phyloP scores from a whole-genome alignment of 2,329 filamentous ascomycete genomes.

The Bipolaris zeicola region DNA sequence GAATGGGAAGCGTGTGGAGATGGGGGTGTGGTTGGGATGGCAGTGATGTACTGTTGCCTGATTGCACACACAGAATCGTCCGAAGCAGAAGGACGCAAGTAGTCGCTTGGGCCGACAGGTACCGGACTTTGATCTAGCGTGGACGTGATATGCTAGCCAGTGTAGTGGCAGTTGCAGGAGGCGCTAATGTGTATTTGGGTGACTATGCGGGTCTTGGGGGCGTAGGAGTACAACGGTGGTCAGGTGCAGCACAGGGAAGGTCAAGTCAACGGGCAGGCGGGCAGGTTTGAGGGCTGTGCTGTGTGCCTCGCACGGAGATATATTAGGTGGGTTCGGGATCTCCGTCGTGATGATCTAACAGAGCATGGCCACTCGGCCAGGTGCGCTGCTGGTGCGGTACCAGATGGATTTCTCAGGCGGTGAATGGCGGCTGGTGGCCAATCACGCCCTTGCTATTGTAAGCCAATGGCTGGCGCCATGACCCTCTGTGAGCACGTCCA shows the following conservation, averaged over 20 bases:
- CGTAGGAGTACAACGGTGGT: constrained; percentile 22
- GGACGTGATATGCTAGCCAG: constrained; percentile 22
- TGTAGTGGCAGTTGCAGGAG: constrained; percentile 18
- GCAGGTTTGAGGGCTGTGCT: constrained; percentile 23
- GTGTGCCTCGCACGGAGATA: constrained; percentile 22
- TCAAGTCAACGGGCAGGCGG: constrained; percentile 12
- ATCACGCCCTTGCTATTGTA: constrained; percentile 29
- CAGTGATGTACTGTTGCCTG: constrained; percentile 30
- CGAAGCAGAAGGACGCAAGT: not conserved
- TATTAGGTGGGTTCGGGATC: constrained; percentile 22
- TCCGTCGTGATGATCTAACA: constrained; percentile 26
- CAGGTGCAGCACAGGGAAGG: constrained; percentile 23
- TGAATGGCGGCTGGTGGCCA: constrained; percentile 27
- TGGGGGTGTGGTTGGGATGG: constrained; percentile 10
- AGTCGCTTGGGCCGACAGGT: not conserved
- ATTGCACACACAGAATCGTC: constrained; percentile 6
- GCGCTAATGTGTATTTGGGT: constrained; percentile 35
- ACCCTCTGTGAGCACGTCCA: constrained; percentile 14
- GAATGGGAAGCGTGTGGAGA: constrained; percentile 7
- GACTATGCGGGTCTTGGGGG: constrained; percentile 25
- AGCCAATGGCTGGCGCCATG: constrained; percentile 24
- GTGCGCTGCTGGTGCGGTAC: constrained; percentile 22
- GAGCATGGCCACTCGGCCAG: constrained; percentile 21
- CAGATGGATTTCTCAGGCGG: constrained; percentile 22
- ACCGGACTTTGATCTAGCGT: constrained; percentile 8